Percentiles rank a stretch among this genome's conserved stretches.
phyloP scores from a whole-genome alignment of 2,329 filamentous ascomycete genomes.

The Fonsecaea monophora region DNA sequence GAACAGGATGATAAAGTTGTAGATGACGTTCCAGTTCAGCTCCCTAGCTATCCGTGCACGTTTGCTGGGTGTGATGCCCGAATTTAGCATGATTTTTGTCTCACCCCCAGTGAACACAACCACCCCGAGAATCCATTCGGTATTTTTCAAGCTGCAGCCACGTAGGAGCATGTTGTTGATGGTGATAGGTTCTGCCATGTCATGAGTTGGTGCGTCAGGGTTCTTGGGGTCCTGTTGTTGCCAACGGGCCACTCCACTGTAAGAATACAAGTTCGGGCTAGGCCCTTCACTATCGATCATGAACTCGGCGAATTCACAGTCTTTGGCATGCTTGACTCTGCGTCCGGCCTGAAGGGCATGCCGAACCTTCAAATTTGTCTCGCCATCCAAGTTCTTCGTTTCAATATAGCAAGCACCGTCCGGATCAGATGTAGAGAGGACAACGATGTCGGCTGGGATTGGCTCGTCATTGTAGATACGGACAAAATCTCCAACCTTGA shows the following conservation, averaged over 20 bases:
- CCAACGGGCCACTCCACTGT: slow-evolving; percentile 90
- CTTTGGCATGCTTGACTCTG: slow-evolving; percentile 81
- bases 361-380: slow-evolving; percentile 96
- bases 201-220: slow-evolving; percentile 66
- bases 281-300: slow-evolving; percentile 87
- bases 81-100: slow-evolving; percentile 99
- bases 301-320: slow-evolving; percentile 91
- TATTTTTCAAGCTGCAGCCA: slow-evolving; percentile 92
- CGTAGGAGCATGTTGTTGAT: slow-evolving; percentile 96
- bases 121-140: slow-evolving; percentile 91
- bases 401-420: slow-evolving; percentile 97
- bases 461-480: slow-evolving; percentile 96
- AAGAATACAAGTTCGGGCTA: slow-evolving; percentile 93
- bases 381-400: slow-evolving; percentile 96
- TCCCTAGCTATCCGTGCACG: slow-evolving; percentile 88
- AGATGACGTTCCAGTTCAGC: slow-evolving; percentile 95
- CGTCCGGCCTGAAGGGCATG: slow-evolving; percentile 87
- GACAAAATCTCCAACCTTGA: slow-evolving; percentile 94
- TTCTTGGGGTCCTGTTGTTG: slow-evolving; percentile 72
- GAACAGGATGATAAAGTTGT: slow-evolving; percentile 91
- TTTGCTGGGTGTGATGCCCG: slow-evolving; percentile 93
- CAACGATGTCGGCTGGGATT: slow-evolving; percentile 89
- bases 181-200: slow-evolving; percentile 89
- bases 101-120: slow-evolving; percentile 95
- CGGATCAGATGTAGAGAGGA: slow-evolving; percentile 88